phyloP scores from a whole-genome alignment of 2,329 filamentous ascomycete species.

The Zasmidium angulare region DNA sequence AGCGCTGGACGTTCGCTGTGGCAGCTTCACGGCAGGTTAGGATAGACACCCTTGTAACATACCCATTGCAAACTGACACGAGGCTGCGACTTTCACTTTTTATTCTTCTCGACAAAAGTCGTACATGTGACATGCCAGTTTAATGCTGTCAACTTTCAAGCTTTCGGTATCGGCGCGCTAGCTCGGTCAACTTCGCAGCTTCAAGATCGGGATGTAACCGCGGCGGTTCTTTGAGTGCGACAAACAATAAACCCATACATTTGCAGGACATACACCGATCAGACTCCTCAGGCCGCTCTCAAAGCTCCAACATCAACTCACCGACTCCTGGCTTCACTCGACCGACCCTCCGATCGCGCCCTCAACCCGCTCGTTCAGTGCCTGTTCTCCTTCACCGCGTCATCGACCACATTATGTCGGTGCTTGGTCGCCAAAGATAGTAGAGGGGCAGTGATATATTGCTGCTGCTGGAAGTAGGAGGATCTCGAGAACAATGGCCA shows the following conservation, averaged over 20 bases:
- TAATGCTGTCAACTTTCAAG: not conserved
- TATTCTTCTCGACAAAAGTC: too few species aligned
- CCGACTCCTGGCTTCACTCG: not conserved
- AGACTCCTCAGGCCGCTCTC: too few species aligned
- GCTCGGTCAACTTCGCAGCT: not conserved
- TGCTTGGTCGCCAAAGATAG: conserved; percentile 1
- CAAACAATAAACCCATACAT: not conserved
- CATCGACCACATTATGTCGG: conserved; percentile 9
- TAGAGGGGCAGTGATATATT: not conserved
- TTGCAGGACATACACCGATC: too few species aligned
- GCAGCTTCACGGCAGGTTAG: not conserved
- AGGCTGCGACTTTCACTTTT: not conserved
- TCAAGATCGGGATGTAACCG: not conserved
- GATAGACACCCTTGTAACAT: conserved; percentile 3
- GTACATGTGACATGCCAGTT: not conserved
- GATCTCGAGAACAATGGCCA: conserved; percentile 12
- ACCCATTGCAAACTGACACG: not conserved
- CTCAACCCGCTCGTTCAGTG: not conserved
- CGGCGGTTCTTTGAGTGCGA: not conserved
- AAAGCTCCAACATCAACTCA: not conserved
- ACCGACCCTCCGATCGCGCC: not conserved
- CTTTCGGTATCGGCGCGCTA: not conserved
- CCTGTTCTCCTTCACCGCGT: conserved; percentile 1
- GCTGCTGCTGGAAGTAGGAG: not conserved
- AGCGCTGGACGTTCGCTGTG: not conserved